phyloP scores from a whole-genome alignment of 83 land plant genomes.

The Thuja plicata region DNA sequence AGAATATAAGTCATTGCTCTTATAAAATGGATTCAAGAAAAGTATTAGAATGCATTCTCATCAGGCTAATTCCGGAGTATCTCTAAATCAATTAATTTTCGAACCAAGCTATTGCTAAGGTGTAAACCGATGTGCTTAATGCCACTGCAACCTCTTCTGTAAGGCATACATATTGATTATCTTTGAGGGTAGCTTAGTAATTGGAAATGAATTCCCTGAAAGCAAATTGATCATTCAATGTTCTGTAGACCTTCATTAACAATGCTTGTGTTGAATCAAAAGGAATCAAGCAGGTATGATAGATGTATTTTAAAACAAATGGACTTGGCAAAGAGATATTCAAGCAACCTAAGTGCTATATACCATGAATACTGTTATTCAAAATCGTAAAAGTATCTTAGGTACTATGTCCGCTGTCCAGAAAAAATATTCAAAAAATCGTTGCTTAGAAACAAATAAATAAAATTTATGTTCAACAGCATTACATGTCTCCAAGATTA shows the following conservation, averaged over 20 bases:
- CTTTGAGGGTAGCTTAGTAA: constrained; percentile 1
- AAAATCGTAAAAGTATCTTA: not conserved
- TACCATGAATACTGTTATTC: not conserved
- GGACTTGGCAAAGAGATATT: not conserved
- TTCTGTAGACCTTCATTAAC: not conserved
- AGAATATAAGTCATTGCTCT: not conserved
- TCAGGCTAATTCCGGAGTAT: not conserved
- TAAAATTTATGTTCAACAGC: not conserved
- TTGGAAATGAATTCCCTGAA: not conserved
- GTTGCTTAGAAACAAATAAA: not conserved
- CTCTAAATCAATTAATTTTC: not conserved
- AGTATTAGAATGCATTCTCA: not conserved
- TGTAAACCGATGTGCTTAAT: not conserved
- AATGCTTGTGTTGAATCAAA: not conserved
- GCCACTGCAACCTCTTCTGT: not conserved
- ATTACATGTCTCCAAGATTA: not conserved
- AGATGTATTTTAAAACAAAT: not conserved
- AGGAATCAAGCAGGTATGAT: not conserved
- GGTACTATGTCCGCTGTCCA: too few relatives aligned
- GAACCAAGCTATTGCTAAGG: not conserved
- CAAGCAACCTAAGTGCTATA: not conserved
- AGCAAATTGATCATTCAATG: not conserved
- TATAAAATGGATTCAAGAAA: not conserved
- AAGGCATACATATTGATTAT: not conserved
- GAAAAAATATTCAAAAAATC: too few relatives aligned